Evolutionary conservation across 2,329 filamentous ascomycete genomes (phyloP), one percentile per base, ranked within the genome.

Genomic region (Penicillium glabrum): DNA sequence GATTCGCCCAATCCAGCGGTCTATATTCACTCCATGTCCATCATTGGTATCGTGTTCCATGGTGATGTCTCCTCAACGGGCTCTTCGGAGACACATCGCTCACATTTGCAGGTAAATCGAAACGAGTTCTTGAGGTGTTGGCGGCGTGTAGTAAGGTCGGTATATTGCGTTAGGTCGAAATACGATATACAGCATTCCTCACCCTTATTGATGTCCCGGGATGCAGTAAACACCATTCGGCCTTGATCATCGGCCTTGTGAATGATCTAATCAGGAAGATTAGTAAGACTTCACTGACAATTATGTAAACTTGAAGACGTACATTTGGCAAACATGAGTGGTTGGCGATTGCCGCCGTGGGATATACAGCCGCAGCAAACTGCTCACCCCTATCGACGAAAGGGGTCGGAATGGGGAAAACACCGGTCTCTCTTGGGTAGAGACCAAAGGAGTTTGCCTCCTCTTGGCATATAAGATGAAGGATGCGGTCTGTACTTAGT

Each of bases 161-260:
- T 58, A 31, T 61, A 53, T 43, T 63, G 53, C 2, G 64, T 65
- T 24, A 72, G 29, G 31, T 72, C 69, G 41, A 72, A 72, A 35
- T 72, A 72, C 0, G 70, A 66, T 31, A 72, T 72, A 39, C 69
- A 72, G 49, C 70, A 72, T 59, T 72, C 70, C 33, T 72, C 67
- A 1, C 66, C 70, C 0, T 65, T 46, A 1, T 56, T 50, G 21
- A 72, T 72, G 19, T 72, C 67, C 9, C 61, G 57, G 11, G 64
- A 63, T 0, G 69, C 65, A 2, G 67, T 68, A 24, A 71, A 72
- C 1, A 72, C 63, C 70, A 72, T 72, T 0, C 63, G 66, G 6
- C 67, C 65, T 19, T 64, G 46, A 3, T 61, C 51, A 31, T 72
- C 68, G 1, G 70, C 68, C 51, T 71, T 72, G 47, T 72, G 70